phyloP scores from a whole-genome alignment of 2,329 filamentous ascomycete genomes.

The Fusarium kyushuense region DNA sequence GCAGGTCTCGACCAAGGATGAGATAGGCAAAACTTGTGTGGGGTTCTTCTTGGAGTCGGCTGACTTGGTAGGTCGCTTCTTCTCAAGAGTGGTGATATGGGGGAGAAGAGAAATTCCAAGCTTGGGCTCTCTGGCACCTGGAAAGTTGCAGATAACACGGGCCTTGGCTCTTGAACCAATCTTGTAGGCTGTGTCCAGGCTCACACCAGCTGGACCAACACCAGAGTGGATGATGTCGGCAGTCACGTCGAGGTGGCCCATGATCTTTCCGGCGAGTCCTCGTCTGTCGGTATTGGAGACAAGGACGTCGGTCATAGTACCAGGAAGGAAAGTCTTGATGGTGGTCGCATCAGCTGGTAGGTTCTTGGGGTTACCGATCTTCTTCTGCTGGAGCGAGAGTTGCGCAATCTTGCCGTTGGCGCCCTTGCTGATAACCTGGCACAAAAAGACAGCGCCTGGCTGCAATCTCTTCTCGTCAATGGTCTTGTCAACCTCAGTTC shows the following conservation, averaged over 20 bases:
- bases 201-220: conserved; percentile 73
- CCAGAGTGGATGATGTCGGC: conserved; percentile 93
- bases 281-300: conserved; percentile 78
- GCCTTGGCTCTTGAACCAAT: conserved; percentile 86
- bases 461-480: conserved; percentile 76
- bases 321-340: conserved; percentile 90
- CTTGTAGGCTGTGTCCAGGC: conserved; percentile 83
- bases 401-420: conserved; percentile 87
- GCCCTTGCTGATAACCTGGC: conserved; percentile 79
- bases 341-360: conserved; percentile 82
- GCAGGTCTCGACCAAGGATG: conserved; percentile 80
- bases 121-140: conserved; percentile 81
- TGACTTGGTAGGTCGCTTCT: conserved; percentile 55
- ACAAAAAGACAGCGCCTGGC: conserved; percentile 87
- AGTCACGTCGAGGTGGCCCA: conserved; percentile 91
- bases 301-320: conserved; percentile 88
- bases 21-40: conserved; percentile 73
- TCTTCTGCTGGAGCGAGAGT: conserved; percentile 79
- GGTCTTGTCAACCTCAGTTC: conserved; percentile 79
- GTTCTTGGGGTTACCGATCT: conserved; percentile 74
- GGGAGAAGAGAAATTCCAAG: conserved; percentile 88
- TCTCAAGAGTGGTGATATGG: conserved; percentile 77
- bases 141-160: conserved; percentile 89
- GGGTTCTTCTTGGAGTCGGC: conserved; percentile 61
- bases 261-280: conserved; percentile 89